Percentiles rank a stretch among this genome's conserved stretches.
These are phyloP conservation scores for Coemansia sp. DNA, from an alignment of 371 early-diverging fungal genomes.

Conservation along the genomic window DNA sequence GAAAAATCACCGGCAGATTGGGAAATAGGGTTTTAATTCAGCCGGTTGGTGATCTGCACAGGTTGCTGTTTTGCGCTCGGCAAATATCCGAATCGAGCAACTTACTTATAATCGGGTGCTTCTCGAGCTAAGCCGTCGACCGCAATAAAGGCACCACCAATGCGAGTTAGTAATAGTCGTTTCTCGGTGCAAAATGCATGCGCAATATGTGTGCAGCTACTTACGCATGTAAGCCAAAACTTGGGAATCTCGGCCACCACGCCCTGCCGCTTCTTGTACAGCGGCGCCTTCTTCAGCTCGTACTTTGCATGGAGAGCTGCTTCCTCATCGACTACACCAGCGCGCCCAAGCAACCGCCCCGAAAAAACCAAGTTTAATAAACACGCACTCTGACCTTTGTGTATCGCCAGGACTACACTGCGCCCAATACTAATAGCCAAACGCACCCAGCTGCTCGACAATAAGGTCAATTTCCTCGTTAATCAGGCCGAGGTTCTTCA, in stretches of 20 bases:
- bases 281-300: constrained; percentile 47
- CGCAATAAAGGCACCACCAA: too few relatives aligned
- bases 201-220: constrained; percentile 1
- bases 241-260: constrained; percentile 49
- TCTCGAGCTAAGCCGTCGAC: constrained; percentile 43
- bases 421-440: too few relatives aligned
- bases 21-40: constrained; percentile 1
- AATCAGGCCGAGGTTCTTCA: constrained; percentile 29
- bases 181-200: neutral
- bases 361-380: too few relatives aligned
- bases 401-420: too few relatives aligned
- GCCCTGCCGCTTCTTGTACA: constrained; percentile 50
- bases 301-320: constrained; percentile 52
- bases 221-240: constrained; percentile 53
- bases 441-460: constrained; percentile 43
- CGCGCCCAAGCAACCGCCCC: too few relatives aligned
- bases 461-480: constrained; percentile 35
- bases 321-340: constrained; percentile 43
- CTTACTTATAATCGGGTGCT: constrained; percentile 52
- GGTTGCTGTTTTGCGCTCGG: too few relatives aligned
- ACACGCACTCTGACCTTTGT: too few relatives aligned
- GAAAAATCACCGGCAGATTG: neutral
- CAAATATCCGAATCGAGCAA: neutral
- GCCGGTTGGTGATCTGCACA: neutral
- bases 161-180: neutral